Evolutionary conservation across 768 basidiomycete genomes (phyloP).

Genomic region (Lactarius sp.): DNA sequence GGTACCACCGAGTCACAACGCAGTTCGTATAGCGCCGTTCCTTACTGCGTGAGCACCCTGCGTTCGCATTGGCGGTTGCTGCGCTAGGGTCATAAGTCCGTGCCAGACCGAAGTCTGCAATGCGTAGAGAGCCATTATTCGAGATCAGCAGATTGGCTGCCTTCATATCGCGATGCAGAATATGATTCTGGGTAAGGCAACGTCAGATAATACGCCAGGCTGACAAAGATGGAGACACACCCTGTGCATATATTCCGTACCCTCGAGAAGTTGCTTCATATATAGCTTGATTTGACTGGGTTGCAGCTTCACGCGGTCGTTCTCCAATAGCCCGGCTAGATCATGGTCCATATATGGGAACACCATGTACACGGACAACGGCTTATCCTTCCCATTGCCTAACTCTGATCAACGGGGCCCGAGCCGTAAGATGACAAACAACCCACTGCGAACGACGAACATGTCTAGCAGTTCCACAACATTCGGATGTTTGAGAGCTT

Average conservation of each 20-base stretch:
- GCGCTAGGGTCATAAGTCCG: slow-evolving; percentile 62
- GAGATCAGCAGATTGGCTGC: slow-evolving; percentile 95
- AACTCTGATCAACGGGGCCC: slow-evolving; percentile 11
- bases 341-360: slow-evolving; percentile 99
- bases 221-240: slow-evolving; percentile 44
- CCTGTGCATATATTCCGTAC: slow-evolving; percentile 92
- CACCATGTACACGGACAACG: slow-evolving; percentile 93
- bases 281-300: slow-evolving; percentile 91
- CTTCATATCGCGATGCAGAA: slow-evolving; percentile 98
- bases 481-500: slow-evolving; percentile 78
- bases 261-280: slow-evolving; percentile 94
- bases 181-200: slow-evolving; percentile 65
- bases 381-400: slow-evolving; percentile 61
- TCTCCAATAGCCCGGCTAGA: slow-evolving; percentile 89
- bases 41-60: slow-evolving; percentile 40
- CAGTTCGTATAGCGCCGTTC: slow-evolving; percentile 89
- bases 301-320: slow-evolving; percentile 77
- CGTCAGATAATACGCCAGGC: slow-evolving; percentile 11
- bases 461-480: slow-evolving; percentile 89
- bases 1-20: slow-evolving; percentile 93
- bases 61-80: slow-evolving; percentile 34
- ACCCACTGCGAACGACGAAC: slow-evolving; percentile 78
- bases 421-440: slow-evolving; percentile 2
- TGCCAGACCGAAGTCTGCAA: slow-evolving; percentile 97
- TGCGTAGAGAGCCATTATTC: slow-evolving; percentile 74